These are phyloP conservation scores for Pseudogymnoascus sp. DNA, from an alignment of 2,329 filamentous ascomycete genomes.

Conservation along the genomic window DNA sequence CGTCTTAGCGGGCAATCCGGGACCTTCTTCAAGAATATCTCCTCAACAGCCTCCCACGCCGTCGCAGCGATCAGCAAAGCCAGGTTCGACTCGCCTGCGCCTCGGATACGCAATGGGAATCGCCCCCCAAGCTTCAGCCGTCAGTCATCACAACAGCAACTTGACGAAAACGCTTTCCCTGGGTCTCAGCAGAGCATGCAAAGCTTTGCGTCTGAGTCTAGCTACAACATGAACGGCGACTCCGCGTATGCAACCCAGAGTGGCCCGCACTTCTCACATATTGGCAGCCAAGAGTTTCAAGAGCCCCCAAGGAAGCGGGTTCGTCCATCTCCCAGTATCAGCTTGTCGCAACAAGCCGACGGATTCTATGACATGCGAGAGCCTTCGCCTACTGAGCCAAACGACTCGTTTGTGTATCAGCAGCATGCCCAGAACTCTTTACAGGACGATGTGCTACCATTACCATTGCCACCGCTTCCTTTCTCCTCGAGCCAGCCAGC, in stretches of 20 bases:
- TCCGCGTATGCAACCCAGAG: conserved; percentile 59
- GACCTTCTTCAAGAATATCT: conserved; percentile 97
- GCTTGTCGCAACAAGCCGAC: conserved; percentile 29
- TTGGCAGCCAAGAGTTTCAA: conserved; percentile 40
- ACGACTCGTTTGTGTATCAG: conserved; percentile 66
- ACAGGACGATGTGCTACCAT: conserved; percentile 44
- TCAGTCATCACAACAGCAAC: conserved; percentile 61
- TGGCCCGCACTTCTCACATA: conserved; percentile 27
- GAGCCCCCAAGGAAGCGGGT: conserved; percentile 79
- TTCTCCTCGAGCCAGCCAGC: conserved; percentile 54
- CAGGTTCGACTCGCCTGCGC: conserved; percentile 78
- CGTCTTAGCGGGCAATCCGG: conserved; percentile 61
- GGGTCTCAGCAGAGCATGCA: conserved; percentile 75
- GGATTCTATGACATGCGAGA: conserved; percentile 50
- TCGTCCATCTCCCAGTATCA: conserved; percentile 48
- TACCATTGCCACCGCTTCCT: conserved; percentile 57
- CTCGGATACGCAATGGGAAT: conserved; percentile 52
- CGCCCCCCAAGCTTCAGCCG: conserved; percentile 63
- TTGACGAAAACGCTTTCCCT: conserved; percentile 47
- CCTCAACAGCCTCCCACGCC: conserved; percentile 81
- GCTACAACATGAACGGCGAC: conserved; percentile 55
- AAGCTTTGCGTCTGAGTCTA: conserved; percentile 65
- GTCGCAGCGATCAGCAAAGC: conserved; percentile 96
- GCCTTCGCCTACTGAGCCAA: conserved; percentile 66
- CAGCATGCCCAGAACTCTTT: conserved; percentile 38